Evolutionary conservation across 345 rosid genomes (phyloP).

Genomic region (Kandelia obovata): DNA sequence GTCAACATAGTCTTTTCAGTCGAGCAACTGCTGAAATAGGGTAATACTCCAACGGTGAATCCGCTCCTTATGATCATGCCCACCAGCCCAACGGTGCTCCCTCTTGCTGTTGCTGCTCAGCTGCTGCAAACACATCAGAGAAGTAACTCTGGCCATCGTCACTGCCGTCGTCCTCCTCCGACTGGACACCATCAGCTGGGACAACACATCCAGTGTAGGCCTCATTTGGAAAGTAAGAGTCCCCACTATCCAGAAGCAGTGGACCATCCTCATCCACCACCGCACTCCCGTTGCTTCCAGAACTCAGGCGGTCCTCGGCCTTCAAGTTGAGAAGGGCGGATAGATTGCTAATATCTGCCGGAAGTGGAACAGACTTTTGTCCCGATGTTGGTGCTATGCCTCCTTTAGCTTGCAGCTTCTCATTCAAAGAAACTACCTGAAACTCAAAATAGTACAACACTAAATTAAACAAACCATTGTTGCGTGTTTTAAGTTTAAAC

Average conservation of each 20-base stretch:
- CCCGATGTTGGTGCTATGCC: constrained; percentile 17
- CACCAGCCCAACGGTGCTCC: constrained; percentile 56
- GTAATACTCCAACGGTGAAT: neutral
- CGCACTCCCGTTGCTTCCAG: constrained; percentile 65
- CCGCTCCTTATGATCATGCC: constrained; percentile 45
- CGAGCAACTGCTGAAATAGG: neutral
- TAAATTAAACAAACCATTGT: neutral
- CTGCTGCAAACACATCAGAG: constrained; percentile 41
- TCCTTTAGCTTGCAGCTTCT: constrained; percentile 45
- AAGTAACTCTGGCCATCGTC: constrained; percentile 57
- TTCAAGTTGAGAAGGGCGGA: constrained; percentile 24
- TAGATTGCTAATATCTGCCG: constrained; percentile 20
- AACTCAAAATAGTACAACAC: neutral
- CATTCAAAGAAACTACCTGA: constrained; percentile 60
- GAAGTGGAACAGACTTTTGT: constrained; percentile 16
- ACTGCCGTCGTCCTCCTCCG: constrained; percentile 50
- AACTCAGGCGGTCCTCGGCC: constrained; percentile 62
- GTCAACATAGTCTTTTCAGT: neutral
- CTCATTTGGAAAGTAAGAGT: constrained; percentile 58
- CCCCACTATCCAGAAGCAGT: constrained; percentile 71
- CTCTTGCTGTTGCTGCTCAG: constrained; percentile 39
- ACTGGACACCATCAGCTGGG: constrained; percentile 33
- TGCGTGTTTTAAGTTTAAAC: neutral
- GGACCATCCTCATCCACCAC: constrained; percentile 77
- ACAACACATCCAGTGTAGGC: constrained; percentile 32